phyloP scores from a whole-genome alignment of 805 yeast species.

The Blastobotrys chiropterorum region DNA sequence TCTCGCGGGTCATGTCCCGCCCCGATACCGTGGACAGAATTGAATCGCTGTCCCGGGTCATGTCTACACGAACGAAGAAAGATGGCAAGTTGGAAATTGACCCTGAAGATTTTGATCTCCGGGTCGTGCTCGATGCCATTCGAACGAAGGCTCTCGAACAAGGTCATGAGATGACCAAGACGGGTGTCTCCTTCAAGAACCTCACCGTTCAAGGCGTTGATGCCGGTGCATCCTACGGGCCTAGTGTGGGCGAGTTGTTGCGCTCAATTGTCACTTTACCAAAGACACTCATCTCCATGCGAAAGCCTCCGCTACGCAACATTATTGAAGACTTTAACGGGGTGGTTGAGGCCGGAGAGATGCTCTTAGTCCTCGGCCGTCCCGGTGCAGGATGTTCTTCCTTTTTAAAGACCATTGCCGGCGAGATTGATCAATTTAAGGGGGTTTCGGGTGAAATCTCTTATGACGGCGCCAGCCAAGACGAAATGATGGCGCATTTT shows the following conservation, averaged over 20 bases:
- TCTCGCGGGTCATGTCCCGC: slow-evolving; percentile 21
- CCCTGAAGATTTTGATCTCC: slow-evolving; percentile 42
- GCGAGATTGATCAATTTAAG: slow-evolving; percentile 43
- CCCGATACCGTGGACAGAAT: slow-evolving; percentile 36
- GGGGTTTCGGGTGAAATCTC: slow-evolving; percentile 48
- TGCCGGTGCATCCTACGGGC: slow-evolving; percentile 38
- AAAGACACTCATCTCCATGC: slow-evolving; percentile 13
- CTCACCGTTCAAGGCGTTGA: slow-evolving; percentile 42
- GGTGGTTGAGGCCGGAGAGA: slow-evolving; percentile 55
- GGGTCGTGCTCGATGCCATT: slow-evolving; percentile 30
- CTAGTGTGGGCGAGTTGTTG: slow-evolving; percentile 41
- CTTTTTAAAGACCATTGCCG: slow-evolving; percentile 57
- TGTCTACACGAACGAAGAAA: slow-evolving; percentile 44
- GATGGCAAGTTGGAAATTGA: slow-evolving; percentile 41
- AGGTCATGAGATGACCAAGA: slow-evolving; percentile 31
- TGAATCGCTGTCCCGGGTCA: slow-evolving; percentile 44
- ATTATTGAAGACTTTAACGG: slow-evolving; percentile 24
- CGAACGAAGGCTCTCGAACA: slow-evolving; percentile 21
- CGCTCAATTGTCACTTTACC: slow-evolving; percentile 19
- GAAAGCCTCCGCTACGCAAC: slow-evolving; percentile 17
- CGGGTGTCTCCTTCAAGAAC: slow-evolving; percentile 35
- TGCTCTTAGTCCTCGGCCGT: slow-evolving; percentile 62
- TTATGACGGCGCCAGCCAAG: slow-evolving; percentile 56
- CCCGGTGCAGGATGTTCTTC: slow-evolving; percentile 83
- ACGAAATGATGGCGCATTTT: slow-evolving; percentile 53